Evolutionary conservation across 345 rosid species (phyloP), one percentile per base, ranked within the genome.

Genomic region (Cardamine chenopodiifolia): DNA sequence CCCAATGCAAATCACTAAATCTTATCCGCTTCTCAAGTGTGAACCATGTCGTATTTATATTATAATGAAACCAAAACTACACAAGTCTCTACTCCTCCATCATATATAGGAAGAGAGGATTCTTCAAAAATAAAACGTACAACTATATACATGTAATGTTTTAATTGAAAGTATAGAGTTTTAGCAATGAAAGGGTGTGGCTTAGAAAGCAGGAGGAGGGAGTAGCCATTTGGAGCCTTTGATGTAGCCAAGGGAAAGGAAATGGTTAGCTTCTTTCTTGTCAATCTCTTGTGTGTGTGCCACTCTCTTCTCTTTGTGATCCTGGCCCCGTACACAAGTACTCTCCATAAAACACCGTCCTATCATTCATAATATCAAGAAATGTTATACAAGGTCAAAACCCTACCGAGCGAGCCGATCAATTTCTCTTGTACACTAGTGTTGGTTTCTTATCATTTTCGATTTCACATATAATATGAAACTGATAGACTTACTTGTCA

Each of bases 301-400:
- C 23, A 68, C 78, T 62, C 82, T 68, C 47, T 73, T 73, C 45
- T n/a, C 78, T 28, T 49, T 54, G 39, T 58, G 82, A 52, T 53
- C 82, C 82, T 66, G 82, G 71, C 62, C 82, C 82, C 20, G 53
- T 7, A 25, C 78, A 72, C 78, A 76, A 68, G 84, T 82, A 86
- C 58, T 90, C 98, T 68, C 79, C 87, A 20, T 76, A 92, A 47
- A 44, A 59, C 40, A 73, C 83, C 22, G 73, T 83, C 39, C 90
- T 85, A 70, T 82, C 57, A 78, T 4, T 50, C 35, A 42, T 11
- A 39, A 68, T 11, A 8, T 3, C 8, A 31, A 56, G 2, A 29
- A 22, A 10, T 26, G 37, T 62, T 62, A 42, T 42, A 23, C 22
- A 62, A 62, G 31, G 19, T 37, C 66, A 60, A 20, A 25, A 12